A percentile compares a stretch with the other conserved stretches of the same genome.
These are phyloP conservation scores for Geoglossum cookeanum DNA, from an alignment of 2,329 filamentous ascomycete species.

Conservation along the genomic window DNA sequence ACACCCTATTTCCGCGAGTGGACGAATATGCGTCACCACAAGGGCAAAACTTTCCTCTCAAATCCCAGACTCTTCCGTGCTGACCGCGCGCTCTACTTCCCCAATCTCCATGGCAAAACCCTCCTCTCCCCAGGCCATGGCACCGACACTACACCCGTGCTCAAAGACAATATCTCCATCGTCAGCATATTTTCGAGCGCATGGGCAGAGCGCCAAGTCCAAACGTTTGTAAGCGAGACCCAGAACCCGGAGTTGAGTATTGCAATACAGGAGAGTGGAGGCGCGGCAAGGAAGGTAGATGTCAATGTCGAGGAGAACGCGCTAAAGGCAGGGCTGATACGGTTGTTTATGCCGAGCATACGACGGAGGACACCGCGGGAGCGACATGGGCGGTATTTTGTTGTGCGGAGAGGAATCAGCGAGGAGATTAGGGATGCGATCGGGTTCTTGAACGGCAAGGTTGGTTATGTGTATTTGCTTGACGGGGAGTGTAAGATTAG, in stretches of 20 bases:
- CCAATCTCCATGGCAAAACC: conserved; percentile 71
- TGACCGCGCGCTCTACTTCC: conserved; percentile 76
- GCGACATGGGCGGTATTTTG: conserved; percentile 38
- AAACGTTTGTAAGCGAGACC: conserved; percentile 46
- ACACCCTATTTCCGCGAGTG: conserved; percentile 95
- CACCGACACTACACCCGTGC: conserved; percentile 54
- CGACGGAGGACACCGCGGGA: conserved; percentile 27
- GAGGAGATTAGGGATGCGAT: conserved; percentile 38
- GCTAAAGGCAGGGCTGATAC: conserved; percentile 39
- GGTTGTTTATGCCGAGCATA: conserved; percentile 32
- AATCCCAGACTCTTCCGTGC: conserved; percentile 69
- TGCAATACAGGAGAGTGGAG: conserved; percentile 31
- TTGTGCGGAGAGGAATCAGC: conserved; percentile 36
- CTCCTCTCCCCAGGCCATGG: conserved; percentile 33
- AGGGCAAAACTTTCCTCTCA: conserved; percentile 82
- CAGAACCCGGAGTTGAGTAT: conserved; percentile 52
- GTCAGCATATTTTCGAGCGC: conserved; percentile 63
- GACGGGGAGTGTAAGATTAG: conserved; percentile 76
- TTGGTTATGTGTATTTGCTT: conserved; percentile 83
- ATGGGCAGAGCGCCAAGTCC: conserved; percentile 71
- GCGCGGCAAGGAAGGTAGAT: conserved; percentile 53
- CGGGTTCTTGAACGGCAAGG: conserved; percentile 67
- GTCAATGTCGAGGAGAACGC: conserved; percentile 76
- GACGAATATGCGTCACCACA: conserved; percentile 60
- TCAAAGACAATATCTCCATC: conserved; percentile 56